Evolutionary conservation across 192 early-diverging fungal genomes (phyloP), one percentile per base, ranked within the genome.

Genomic region (Coemansia sp.): DNA sequence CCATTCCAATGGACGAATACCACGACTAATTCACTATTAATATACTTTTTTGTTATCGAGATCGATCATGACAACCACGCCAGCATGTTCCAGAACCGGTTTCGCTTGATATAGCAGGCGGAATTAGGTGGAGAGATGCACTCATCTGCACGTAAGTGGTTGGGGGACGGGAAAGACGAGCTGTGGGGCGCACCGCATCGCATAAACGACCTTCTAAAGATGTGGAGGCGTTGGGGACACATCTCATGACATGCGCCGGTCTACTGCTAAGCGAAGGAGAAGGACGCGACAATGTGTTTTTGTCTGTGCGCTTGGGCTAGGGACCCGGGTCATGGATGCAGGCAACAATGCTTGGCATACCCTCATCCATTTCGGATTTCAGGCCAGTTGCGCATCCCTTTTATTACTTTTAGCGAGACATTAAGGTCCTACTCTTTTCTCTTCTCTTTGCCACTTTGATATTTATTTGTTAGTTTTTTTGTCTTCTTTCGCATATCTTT

Each of bases 1-100:
- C 59, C 13, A 69, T 80, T 11, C 70, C 78, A 5, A 58, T 19
- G 19, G 47, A n/a, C 17, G n/a, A 46, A n/a, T 64, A 64, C 28
- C 19, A 30, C 40, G 62, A 44, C 33, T 42, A 63, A 30, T 43
- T 43, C 4, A 16, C 11, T 16, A 43, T 43, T 16, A 43, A 43
- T 43, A 43, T 5, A 43, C 3, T 43, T 0, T 13, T 43, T 37
- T 37, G 0, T 37, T 37, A 7, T 37, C 35, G 2, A 2, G 6
- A 37, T 37, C 35, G n/a, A 5, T 23, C n/a, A 21, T 49, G 47
- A 9, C 47, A 49, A 49, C 42, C 16, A 14, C 42, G 16, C 42
- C 42, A 49, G 47, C 47, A 0, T 23, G 9, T 13, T 44, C 13
- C 3, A 16, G 42, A 43, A 16, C 42, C 10, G 42, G 42, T 5